phyloP scores from a whole-genome alignment of 2,329 filamentous ascomycete species.

The Graphiopsis chlorocephala region DNA sequence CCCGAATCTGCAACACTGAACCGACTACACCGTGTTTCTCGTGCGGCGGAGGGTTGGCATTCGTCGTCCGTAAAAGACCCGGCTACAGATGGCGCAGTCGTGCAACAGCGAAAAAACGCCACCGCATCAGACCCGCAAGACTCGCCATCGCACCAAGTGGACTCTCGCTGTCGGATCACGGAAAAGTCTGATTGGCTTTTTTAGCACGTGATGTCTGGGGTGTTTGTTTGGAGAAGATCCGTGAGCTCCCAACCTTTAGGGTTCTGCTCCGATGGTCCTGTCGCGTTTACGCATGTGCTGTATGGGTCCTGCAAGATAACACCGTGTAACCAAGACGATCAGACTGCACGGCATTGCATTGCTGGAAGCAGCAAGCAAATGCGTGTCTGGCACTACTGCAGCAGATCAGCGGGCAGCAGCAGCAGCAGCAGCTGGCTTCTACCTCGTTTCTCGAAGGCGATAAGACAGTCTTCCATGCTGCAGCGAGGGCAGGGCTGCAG shows the following conservation, averaged over 20 bases:
- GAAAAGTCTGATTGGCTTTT: neutral
- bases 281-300: too few relatives aligned
- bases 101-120: neutral
- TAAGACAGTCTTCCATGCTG: neutral
- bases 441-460: conserved; percentile 8
- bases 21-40: neutral
- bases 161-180: neutral
- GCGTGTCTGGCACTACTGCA: conserved; percentile 6
- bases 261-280: neutral
- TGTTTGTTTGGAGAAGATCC: neutral
- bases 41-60: neutral
- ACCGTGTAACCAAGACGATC: neutral
- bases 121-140: neutral
- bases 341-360: neutral
- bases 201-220: neutral
- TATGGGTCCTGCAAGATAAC: too few relatives aligned
- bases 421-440: neutral
- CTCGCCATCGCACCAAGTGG: neutral
- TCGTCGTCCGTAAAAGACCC: neutral
- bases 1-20: neutral
- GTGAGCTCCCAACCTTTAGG: neutral
- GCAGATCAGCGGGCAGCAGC: neutral
- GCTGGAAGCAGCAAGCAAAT: neutral
- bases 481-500: neutral
- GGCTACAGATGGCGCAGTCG: neutral